A percentile compares a stretch with the other conserved stretches of the same genome.
Conservation (phyloP, 1,139 yeast species). For the Blastobotrys illinoisensis region DNA sequence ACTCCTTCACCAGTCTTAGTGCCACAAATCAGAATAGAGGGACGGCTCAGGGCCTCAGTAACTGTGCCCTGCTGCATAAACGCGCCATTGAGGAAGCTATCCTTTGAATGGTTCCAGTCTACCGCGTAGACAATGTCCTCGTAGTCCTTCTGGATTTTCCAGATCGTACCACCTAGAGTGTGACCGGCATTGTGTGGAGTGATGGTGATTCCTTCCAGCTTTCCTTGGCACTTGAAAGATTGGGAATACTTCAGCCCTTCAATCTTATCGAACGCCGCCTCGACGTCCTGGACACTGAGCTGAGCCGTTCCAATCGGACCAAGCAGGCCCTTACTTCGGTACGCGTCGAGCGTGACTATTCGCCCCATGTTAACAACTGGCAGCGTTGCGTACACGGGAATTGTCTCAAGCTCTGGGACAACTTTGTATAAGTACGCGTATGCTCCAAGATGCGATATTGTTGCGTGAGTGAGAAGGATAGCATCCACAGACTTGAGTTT, state of each 20-base stretch:
- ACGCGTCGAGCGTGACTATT: constrained; percentile 74
- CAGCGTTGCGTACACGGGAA: constrained; percentile 80
- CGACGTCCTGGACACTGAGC: constrained; percentile 70
- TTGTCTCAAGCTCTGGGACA: constrained; percentile 58
- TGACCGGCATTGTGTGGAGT: constrained; percentile 93
- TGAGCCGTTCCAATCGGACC: constrained; percentile 63
- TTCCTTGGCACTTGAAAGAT: constrained; percentile 41
- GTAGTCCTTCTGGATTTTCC: constrained; percentile 69
- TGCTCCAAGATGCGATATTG: constrained; percentile 77
- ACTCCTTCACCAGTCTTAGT: constrained; percentile 60
- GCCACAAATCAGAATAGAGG: constrained; percentile 79
- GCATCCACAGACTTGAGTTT: constrained; percentile 35
- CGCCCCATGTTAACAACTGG: constrained; percentile 88
- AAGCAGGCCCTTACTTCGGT: constrained; percentile 62
- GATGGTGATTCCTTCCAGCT: constrained; percentile 57
- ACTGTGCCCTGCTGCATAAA: constrained; percentile 55
- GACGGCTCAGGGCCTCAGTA: constrained; percentile 61
- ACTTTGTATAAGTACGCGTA: constrained; percentile 59
- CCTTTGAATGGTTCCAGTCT: constrained; percentile 92
- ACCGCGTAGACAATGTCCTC: constrained; percentile 86
- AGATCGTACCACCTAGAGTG: constrained; percentile 84
- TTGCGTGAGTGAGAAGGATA: constrained; percentile 78
- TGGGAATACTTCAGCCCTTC: constrained; percentile 73
- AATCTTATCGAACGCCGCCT: constrained; percentile 68
- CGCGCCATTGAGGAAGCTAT: constrained; percentile 78